Base-by-base conservation (phyloP, 2,329 filamentous ascomycete genomes). In the Fusarium falciforme region DNA sequence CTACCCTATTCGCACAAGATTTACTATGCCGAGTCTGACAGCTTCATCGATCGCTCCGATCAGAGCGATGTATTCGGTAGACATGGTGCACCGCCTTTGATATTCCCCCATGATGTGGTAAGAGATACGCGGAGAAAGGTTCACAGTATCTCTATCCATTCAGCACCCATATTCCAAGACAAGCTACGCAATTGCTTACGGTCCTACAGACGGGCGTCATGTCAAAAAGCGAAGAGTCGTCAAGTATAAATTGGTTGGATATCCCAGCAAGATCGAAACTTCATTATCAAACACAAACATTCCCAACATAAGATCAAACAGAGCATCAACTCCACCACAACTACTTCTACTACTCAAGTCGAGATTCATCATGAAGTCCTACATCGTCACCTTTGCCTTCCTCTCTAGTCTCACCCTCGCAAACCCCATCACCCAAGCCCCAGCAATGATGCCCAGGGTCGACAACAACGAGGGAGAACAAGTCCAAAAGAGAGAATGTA, bases 231-330 rank as follows among this genome's bases (percentile, higher is more conserved):
- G 44, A 52, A n/a, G 27, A 8, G 17, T 12, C 1, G 5, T 14
- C 6, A 16, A 6, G 27, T 54, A 54, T 54, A 54, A 54, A 54
- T 54, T 20, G 1, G 2, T 6, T 11, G 4, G 27, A 14, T 54
- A 31, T 14, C 11, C 47, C 0, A 12, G 0, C 17, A 2, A 31
- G 2, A 3, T 20, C 17, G 1, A 2, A 0, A 29, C 11, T 54
- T 9, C 1, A 31, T 25, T 25, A 25, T 52, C 17, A 31, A 20
- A 29, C 11, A 31, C 47, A 8, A 54, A 52, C 17, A 20, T 3
- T 1, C 10, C 2, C 11, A 9, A 12, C 25, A 52, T 6, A 31
- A 52, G 9, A n/a, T 2, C 47, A 29, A 12, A 1, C 47, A 52
- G 25, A 0, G 4, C 25, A 31, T 7, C 27, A 27, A 0, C 27